Evolutionary conservation across 2,329 filamentous ascomycete species (phyloP).

Genomic region (Macrophomina pseudophaseolina): DNA sequence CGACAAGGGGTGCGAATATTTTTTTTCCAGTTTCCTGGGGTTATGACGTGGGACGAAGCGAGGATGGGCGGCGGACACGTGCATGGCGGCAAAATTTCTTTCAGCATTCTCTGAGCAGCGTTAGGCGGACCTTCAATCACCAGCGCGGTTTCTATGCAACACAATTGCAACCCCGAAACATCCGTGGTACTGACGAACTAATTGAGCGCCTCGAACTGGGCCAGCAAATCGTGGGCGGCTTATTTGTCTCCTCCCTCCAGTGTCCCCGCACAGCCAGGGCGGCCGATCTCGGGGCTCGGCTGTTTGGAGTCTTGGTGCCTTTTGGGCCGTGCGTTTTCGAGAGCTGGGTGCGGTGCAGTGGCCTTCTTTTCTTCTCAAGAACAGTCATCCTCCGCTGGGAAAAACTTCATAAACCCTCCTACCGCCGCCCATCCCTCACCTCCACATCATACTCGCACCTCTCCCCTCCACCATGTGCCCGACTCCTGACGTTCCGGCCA

Average conservation of each 20-base stretch:
- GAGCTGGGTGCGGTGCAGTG: no score
- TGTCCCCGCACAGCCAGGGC: background rate
- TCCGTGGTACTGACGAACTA: background rate
- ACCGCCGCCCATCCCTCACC: background rate
- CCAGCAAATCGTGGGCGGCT: slow-evolving; percentile 26
- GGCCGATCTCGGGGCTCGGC: no score
- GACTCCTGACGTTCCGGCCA: slow-evolving; percentile 45
- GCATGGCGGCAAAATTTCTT: slow-evolving; percentile 11
- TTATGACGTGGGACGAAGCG: slow-evolving; percentile 13
- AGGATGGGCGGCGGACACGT: slow-evolving; percentile 7
- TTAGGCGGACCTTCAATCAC: background rate
- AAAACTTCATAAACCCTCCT: slow-evolving; percentile 25
- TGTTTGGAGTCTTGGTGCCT: no score
- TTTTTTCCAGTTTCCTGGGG: slow-evolving; percentile 14
- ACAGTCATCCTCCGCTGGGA: slow-evolving; percentile 19
- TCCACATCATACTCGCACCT: slow-evolving; percentile 11
- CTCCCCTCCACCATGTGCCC: slow-evolving; percentile 50
- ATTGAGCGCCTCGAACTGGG: background rate
- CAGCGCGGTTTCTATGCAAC: background rate
- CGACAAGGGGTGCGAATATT: slow-evolving; percentile 18
- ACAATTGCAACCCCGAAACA: slow-evolving; percentile 3
- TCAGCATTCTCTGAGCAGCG: slow-evolving; percentile 10
- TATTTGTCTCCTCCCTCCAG: slow-evolving; percentile 24
- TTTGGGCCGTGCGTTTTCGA: no score
- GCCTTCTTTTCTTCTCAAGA: no score